Evolutionary conservation across 345 rosid genomes (phyloP).

Genomic region (Eucalyptus curtisii): DNA sequence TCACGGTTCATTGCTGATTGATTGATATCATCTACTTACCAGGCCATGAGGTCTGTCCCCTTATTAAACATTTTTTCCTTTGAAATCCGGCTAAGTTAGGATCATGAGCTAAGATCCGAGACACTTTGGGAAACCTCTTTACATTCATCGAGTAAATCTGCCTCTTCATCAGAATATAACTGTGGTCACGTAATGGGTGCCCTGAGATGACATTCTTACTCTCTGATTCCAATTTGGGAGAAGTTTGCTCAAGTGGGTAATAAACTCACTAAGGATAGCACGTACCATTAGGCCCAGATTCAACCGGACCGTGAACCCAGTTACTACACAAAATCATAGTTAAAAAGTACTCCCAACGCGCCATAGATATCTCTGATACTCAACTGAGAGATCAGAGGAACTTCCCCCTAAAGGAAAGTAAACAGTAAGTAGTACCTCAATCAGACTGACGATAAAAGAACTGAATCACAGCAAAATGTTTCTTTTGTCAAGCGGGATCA

Average conservation of each 20-base stretch:
- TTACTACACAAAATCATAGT: not conserved
- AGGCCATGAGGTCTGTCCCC: not conserved
- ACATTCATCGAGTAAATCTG: not conserved
- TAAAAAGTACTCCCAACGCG: too few relatives aligned
- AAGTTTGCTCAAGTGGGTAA: not conserved
- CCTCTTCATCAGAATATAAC: not conserved
- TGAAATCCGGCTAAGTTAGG: not conserved
- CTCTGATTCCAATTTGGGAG: not conserved
- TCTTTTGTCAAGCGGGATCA: not conserved
- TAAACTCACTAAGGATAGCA: too few relatives aligned
- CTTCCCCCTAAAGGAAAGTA: not conserved
- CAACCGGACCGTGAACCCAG: not conserved
- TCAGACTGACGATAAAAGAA: not conserved
- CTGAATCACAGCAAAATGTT: not conserved
- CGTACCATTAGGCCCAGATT: not conserved
- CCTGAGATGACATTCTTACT: not conserved
- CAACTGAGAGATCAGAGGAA: not conserved
- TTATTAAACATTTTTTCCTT: not conserved
- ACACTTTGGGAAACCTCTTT: not conserved
- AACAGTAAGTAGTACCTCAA: not conserved
- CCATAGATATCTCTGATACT: not conserved
- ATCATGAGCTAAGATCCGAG: not conserved
- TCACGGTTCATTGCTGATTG: not conserved
- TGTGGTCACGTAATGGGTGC: not conserved
- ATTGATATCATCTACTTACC: not conserved